Conservation (phyloP, 2,329 filamentous ascomycete genomes). For the Botryotinia narcissicola region DNA sequence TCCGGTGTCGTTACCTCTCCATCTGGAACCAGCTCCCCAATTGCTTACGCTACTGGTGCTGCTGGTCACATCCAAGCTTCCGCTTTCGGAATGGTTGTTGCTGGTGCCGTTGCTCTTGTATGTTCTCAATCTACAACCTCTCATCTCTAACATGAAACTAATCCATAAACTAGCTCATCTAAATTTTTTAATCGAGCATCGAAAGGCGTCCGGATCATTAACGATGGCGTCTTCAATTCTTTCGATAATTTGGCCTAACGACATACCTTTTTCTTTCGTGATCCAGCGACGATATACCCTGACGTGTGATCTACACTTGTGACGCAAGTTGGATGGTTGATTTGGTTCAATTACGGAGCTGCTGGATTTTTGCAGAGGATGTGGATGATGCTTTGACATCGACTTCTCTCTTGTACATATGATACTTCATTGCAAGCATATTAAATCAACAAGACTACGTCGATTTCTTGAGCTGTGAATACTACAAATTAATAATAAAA, state of each 20-base stretch:
- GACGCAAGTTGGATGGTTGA: conserved; percentile 22
- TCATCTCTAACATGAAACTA: conserved; percentile 20
- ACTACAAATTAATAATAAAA: conserved; percentile 6
- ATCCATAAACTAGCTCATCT: conserved; percentile 33
- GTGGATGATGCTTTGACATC: conserved; percentile 20
- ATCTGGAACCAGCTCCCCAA: conserved; percentile 33
- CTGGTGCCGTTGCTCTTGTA: conserved; percentile 39
- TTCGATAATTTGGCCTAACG: conserved; percentile 30
- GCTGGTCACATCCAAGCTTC: conserved; percentile 35
- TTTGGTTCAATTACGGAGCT: conserved; percentile 14
- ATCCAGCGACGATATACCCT: conserved; percentile 27
- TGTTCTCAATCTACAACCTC: conserved; percentile 16
- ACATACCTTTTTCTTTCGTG: conserved; percentile 30
- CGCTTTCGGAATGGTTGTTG: conserved; percentile 37
- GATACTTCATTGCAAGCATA: conserved; percentile 16
- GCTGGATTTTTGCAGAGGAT: conserved; percentile 20
- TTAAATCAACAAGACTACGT: not conserved
- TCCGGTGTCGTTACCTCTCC: conserved; percentile 29
- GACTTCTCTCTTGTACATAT: conserved; percentile 22
- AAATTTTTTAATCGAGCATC: conserved; percentile 31
- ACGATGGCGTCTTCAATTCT: conserved; percentile 25
- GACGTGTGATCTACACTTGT: conserved; percentile 29
- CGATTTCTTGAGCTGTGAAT: conserved; percentile 9
- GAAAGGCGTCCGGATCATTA: conserved; percentile 26
- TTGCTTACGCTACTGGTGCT: conserved; percentile 35